Conservation (phyloP, 179 eudicot species). For the Beta corolliflora region DNA sequence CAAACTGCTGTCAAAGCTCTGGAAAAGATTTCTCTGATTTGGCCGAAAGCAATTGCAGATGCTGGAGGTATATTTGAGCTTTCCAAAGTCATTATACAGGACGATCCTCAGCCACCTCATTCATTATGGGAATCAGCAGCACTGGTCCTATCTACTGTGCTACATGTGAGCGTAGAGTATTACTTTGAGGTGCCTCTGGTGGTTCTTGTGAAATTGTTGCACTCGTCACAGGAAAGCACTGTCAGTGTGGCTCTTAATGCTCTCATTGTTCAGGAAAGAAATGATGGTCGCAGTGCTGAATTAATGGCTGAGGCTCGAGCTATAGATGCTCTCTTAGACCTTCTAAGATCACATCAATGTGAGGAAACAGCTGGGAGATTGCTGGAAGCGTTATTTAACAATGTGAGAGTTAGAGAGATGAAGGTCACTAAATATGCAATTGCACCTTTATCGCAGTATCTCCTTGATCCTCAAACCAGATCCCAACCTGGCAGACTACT, state of each 20-base stretch:
- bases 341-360: constrained; percentile 88
- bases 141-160: constrained; percentile 71
- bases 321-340: constrained; percentile 89
- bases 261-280: constrained; percentile 88
- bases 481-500: constrained; percentile 88
- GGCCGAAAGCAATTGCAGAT: constrained; percentile 96
- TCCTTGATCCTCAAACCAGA: constrained; percentile 94
- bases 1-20: constrained; percentile 91
- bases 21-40: constrained; percentile 63
- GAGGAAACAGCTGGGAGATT: constrained; percentile 91
- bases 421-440: constrained; percentile 82
- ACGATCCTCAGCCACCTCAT: constrained; percentile 87
- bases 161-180: constrained; percentile 89
- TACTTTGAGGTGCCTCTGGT: constrained; percentile 96
- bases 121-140: constrained; percentile 98
- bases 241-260: constrained; percentile 87
- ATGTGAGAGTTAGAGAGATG: constrained; percentile 87
- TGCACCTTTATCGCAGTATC: constrained; percentile 88
- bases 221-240: constrained; percentile 83
- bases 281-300: constrained; percentile 84
- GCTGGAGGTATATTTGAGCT: constrained; percentile 93
- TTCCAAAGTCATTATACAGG: constrained; percentile 81
- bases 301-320: constrained; percentile 99
- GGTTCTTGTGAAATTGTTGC: constrained; percentile 89
- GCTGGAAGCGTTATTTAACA: constrained; percentile 84